Percentiles rank a stretch among this genome's conserved stretches.
Conservation (phyloP, 2,329 filamentous ascomycete genomes). For the Cryphonectria nitschkei region DNA sequence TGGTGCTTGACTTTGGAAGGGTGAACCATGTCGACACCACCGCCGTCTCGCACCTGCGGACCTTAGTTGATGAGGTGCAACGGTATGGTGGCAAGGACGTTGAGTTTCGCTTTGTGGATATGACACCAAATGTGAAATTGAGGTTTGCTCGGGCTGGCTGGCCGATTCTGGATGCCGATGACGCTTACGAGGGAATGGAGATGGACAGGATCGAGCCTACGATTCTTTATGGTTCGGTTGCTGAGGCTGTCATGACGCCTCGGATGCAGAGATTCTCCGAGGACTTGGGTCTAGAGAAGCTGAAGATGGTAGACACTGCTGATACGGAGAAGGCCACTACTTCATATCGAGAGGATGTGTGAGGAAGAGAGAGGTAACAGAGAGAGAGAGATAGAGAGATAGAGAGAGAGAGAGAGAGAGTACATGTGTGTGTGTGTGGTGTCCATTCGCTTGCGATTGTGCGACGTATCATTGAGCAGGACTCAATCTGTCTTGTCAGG, state of each 20-base stretch:
- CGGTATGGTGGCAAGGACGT: conserved; percentile 52
- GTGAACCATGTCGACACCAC: conserved; percentile 59
- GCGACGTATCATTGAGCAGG: not conserved
- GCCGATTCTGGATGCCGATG: conserved; percentile 37
- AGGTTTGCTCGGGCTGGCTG: conserved; percentile 45
- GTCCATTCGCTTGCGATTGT: not conserved
- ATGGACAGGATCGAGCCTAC: conserved; percentile 9
- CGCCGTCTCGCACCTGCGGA: conserved; percentile 52
- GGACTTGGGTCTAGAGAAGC: conserved; percentile 7
- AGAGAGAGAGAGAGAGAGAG: no score
- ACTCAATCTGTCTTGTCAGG: not conserved
- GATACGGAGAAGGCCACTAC: not conserved
- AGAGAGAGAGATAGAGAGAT: no score
- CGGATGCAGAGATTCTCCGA: conserved; percentile 4
- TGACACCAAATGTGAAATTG: conserved; percentile 46
- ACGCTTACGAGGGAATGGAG: not conserved
- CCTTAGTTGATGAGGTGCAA: conserved; percentile 51
- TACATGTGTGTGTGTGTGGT: not conserved
- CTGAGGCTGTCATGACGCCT: conserved; percentile 23
- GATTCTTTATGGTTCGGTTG: conserved; percentile 17
- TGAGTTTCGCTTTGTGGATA: conserved; percentile 52
- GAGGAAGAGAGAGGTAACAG: not conserved
- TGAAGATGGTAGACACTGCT: conserved; percentile 18
- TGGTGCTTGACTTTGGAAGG: conserved; percentile 56
- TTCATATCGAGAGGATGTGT: conserved; percentile 18